These are phyloP conservation scores for Rhododendron kiyosumense DNA, from an alignment of 148 eudicot genomes.

Conservation along the genomic window DNA sequence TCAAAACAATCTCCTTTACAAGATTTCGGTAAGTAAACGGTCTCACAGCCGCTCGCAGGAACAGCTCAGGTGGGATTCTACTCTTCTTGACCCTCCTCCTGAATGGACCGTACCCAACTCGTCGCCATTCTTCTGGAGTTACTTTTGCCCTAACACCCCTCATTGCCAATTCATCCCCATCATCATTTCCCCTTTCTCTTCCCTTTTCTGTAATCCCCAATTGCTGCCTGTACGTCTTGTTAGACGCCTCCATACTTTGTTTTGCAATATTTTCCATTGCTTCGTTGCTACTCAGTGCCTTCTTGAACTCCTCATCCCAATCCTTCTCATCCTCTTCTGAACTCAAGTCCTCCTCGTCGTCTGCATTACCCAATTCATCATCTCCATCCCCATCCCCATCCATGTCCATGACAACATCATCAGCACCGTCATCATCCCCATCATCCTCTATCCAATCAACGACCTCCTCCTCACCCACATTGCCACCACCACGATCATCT, in stretches of 20 bases:
- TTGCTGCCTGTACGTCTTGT: constrained; percentile 44
- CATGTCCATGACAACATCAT: constrained; percentile 18
- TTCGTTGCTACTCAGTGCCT: constrained; percentile 63
- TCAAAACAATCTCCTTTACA: constrained; percentile 85
- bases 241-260: constrained; percentile 36
- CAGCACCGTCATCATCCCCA: constrained; percentile 22
- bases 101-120: constrained; percentile 56
- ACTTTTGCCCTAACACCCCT: constrained; percentile 61
- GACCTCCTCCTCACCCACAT: constrained; percentile 33
- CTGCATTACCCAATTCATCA: constrained; percentile 33
- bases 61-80: constrained; percentile 76
- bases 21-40: constrained; percentile 85
- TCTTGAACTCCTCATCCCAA: constrained; percentile 80
- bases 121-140: constrained; percentile 65
- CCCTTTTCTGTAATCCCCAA: constrained; percentile 30
- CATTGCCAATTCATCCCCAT: constrained; percentile 45
- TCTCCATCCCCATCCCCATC: constrained; percentile 4
- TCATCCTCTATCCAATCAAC: constrained; percentile 81
- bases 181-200: constrained; percentile 16
- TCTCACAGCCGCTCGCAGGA: constrained; percentile 79
- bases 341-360: constrained; percentile 36
- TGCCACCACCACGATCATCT: constrained; percentile 24
- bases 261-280: constrained; percentile 74
- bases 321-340: constrained; percentile 57
- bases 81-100: constrained; percentile 73